Evolutionary conservation across 2,329 filamentous ascomycete genomes (phyloP), one percentile per base, ranked within the genome.

Genomic region (Paradendryphiella salina): DNA sequence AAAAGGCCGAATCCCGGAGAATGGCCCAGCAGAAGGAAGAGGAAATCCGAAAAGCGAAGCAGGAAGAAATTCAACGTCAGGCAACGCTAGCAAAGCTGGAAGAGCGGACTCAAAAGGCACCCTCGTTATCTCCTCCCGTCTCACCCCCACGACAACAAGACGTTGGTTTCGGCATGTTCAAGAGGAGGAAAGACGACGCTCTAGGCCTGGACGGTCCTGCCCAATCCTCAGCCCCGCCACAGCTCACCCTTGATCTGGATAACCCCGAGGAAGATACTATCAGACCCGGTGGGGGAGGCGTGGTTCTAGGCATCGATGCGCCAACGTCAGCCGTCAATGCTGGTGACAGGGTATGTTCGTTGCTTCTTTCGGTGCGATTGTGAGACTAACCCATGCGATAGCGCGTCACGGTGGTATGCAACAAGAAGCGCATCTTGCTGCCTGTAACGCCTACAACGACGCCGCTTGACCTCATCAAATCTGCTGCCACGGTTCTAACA

Each of bases 251-350:
- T 28, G 55, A 31, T 17, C 21, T 50, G 1, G 61, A 56, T 2
- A 59, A 58, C 20, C 59, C 57, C 5, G 63, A 67, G 31, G 47
- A 63, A 40, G 64, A 70, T 11, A 70, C 66, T 1, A 78, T 77
- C 50, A 69, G 65, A 47, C 70, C 73, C n/a, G 76, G 76, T 14
- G 77, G 77, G 4, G 76, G 76, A 36, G 77, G 76, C 11, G 70
- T 75, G 28, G 74, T 82, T 2, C 78, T 82, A 18, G 80, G 81
- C 43, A 85, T 80, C 35, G 90, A 95, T 76, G 89, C 89, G 17
- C 91, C 91, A 1, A 79, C 86, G 8, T 91, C 90, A 46, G 89
- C 89, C 11, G 86, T 88, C 51, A 95, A 95, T 74, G 83, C 87
- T 54, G 87, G 86, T 37, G 88, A 92, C 66, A 80, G 90, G 62